These are phyloP conservation scores for Wickerhamiella sergipiensis DNA, from an alignment of 805 yeast species.

Conservation along the genomic window DNA sequence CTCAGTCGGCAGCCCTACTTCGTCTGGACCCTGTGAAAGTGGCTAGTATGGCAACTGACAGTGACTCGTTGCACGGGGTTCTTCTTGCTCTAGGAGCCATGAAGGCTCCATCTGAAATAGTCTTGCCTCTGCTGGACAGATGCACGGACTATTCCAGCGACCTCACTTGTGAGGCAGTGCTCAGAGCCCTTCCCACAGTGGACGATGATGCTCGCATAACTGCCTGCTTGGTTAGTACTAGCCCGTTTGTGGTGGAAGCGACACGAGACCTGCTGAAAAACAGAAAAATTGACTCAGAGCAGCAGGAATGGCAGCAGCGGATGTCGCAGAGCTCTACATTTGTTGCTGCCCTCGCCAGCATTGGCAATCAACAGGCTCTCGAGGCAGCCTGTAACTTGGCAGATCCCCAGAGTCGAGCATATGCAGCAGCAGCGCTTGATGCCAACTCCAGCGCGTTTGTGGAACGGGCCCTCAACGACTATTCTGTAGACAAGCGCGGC, in stretches of 20 bases:
- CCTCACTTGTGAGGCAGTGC: conserved; percentile 4
- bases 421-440: conserved; percentile 6
- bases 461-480: conserved; percentile 48
- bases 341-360: conserved; percentile 8
- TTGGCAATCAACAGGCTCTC: background rate
- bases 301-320: conserved; percentile 3
- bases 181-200: background rate
- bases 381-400: conserved; percentile 4
- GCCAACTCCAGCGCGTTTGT: conserved; percentile 8
- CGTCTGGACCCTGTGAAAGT: background rate
- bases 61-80: conserved; percentile 7
- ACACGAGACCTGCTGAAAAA: background rate
- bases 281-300: background rate
- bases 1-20: conserved; percentile 24
- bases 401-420: conserved; percentile 12
- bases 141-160: conserved; percentile 5
- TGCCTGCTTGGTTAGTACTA: background rate
- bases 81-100: conserved; percentile 7
- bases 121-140: background rate
- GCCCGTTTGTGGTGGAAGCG: background rate
- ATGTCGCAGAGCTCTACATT: conserved; percentile 7
- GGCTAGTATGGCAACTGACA: background rate
- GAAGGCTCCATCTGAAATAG: background rate
- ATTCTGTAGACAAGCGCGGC: conserved; percentile 67
- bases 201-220: background rate